phyloP scores from a whole-genome alignment of 306 rosid genomes.

The Quercus bicolor region DNA sequence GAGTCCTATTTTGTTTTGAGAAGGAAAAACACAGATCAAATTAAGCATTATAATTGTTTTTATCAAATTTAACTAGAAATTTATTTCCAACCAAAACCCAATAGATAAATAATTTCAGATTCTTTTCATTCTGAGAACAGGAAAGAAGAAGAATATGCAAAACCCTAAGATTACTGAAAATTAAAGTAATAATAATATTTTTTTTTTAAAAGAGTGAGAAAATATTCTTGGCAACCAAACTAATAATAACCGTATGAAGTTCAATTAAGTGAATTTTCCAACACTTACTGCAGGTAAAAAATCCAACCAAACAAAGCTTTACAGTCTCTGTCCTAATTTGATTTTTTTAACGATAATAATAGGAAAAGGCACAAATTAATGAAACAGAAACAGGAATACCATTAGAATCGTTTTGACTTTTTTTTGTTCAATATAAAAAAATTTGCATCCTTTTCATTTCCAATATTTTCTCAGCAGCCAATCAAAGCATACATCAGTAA shows the following conservation, averaged over 20 bases:
- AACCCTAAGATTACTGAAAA: background rate
- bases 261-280: background rate
- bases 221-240: background rate
- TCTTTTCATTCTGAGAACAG: background rate
- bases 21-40: background rate
- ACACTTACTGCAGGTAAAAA: background rate
- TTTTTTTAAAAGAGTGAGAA: background rate
- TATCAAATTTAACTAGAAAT: slow-evolving; percentile 2
- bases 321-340: too few relatives aligned
- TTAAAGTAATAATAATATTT: background rate
- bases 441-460: too few relatives aligned
- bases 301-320: too few relatives aligned
- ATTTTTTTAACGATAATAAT: too few relatives aligned
- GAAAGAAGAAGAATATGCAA: slow-evolving; percentile 1
- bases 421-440: too few relatives aligned
- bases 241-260: background rate
- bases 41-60: background rate
- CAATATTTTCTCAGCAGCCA: too few relatives aligned
- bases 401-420: too few relatives aligned
- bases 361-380: too few relatives aligned
- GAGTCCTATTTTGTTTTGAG: background rate
- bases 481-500: too few relatives aligned
- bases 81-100: background rate
- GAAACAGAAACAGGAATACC: too few relatives aligned
- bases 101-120: background rate